These are phyloP conservation scores for Hypholoma fasciculare DNA, from an alignment of 768 basidiomycete genomes.

Conservation along the genomic window DNA sequence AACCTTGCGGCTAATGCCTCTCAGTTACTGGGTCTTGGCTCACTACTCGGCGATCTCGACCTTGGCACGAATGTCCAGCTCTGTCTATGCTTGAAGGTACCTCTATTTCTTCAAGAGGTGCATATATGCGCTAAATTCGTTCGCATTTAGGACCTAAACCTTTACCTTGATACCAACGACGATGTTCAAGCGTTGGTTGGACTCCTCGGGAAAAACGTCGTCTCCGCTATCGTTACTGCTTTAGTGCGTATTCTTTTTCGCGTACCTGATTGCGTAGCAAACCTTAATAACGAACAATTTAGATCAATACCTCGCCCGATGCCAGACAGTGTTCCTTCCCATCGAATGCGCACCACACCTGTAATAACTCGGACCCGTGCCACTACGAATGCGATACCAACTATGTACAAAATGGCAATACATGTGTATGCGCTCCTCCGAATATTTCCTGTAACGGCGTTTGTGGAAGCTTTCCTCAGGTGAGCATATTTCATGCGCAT, in stretches of 20 bases:
- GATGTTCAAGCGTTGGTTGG: constrained; percentile 24
- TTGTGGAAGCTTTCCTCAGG: constrained; percentile 32
- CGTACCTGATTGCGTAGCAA: background rate
- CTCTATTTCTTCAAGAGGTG: constrained; percentile 1
- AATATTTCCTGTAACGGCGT: constrained; percentile 40
- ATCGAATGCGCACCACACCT: constrained; percentile 29
- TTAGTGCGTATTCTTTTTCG: constrained; percentile 18
- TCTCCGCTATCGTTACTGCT: constrained; percentile 21
- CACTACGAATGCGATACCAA: constrained; percentile 32
- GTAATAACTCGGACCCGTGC: constrained; percentile 32
- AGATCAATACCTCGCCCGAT: constrained; percentile 31
- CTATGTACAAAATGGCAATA: constrained; percentile 24
- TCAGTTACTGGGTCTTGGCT: constrained; percentile 21
- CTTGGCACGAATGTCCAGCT: constrained; percentile 25
- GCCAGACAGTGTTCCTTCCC: constrained; percentile 33
- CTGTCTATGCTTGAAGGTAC: constrained; percentile 42
- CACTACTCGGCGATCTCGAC: constrained; percentile 19
- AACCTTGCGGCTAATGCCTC: constrained; percentile 23
- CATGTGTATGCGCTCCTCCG: constrained; percentile 37
- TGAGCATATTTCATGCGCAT: constrained; percentile 22
- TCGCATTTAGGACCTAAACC: constrained; percentile 30
- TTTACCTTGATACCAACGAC: constrained; percentile 29
- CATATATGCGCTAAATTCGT: constrained; percentile 6
- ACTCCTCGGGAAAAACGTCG: constrained; percentile 24
- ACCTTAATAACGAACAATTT: background rate